Base-by-base conservation (phyloP, 352 stramenopile genomes). In the Phytophthora crassamura region DNA sequence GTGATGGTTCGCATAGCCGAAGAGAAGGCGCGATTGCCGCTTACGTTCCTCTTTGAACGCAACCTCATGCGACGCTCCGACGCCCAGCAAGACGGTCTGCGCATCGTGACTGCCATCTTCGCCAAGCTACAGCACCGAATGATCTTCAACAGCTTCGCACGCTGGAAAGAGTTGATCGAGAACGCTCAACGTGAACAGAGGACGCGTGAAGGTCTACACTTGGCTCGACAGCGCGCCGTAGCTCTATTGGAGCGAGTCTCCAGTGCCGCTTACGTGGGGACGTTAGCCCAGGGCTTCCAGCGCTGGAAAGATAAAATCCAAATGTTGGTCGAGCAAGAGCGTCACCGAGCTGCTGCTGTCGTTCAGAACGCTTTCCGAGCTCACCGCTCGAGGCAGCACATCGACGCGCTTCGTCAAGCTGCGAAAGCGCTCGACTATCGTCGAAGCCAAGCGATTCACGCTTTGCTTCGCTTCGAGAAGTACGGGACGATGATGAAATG, bases 21-120 rank as follows among this genome's bases (percentile, higher is more conserved):
- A 0, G 76, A 90, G 35, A 86, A 90, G 16, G 70, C 83, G 16
- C 77, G 72, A 14, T 48, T 94, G 10, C 85, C 85, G 15, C 64
- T 94, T 12, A 75, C 77, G 12, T 92, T 92, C 49, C 76, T 94
- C 49, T 94, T 94, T 32, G 83, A 92, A 43, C 81, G 78, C 49
- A 86, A 88, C 18, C 58, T 94, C 16, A 73, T 86, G 33, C 61
- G 49, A 9, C 71, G 73, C 7, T 73, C 66, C 3, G 90, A 92
- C 59, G 89, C 81, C 45, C 73, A 70, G 20, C 60, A 87, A 43
- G 75, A 89, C 41, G 75, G 81, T 22, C 48, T 92, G 5, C 57
- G 47, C 10, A 77, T 77, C 1, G 89, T 92, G 54, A 79, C 82
- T 0, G 53, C 57, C 3, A 89, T 92, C 63, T 94, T 92, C 48